Percentiles rank a stretch among this genome's conserved stretches.
These are phyloP conservation scores for Phaeodactylum tricornutum DNA, from an alignment of 108 stramenopile genomes.

Conservation along the genomic window DNA sequence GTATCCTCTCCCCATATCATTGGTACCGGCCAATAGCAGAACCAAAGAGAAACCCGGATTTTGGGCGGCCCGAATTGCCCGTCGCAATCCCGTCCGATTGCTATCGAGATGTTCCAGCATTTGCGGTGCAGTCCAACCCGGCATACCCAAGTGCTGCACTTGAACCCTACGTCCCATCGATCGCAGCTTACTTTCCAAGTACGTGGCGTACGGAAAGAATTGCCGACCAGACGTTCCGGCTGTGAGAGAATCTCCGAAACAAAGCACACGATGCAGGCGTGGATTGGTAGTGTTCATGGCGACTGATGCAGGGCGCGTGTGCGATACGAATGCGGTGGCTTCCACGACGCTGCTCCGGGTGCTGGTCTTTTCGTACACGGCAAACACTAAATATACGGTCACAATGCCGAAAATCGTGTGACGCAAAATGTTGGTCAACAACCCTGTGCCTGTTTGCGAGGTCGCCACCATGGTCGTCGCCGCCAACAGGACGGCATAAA, in stretches of 20 bases:
- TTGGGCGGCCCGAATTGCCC: conserved; percentile 17
- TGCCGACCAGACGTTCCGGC: conserved; percentile 43
- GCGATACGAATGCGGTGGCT: no score
- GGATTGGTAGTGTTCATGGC: no score
- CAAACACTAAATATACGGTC: no score
- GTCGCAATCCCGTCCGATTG: conserved; percentile 18
- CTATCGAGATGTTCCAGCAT: conserved; percentile 39
- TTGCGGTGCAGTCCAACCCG: conserved; percentile 52
- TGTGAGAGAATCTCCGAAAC: conserved; percentile 73
- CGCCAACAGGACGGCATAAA: no score
- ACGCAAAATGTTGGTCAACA: no score
- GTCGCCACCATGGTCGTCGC: no score
- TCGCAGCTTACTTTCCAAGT: conserved; percentile 39
- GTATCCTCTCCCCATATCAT: conserved; percentile 49
- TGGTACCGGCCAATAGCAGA: conserved; percentile 54
- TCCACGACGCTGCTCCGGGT: no score
- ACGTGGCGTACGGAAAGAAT: conserved; percentile 49
- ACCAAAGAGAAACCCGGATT: conserved; percentile 35
- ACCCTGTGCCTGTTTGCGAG: no score
- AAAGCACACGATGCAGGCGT: conserved; percentile 57
- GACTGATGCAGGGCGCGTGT: no score
- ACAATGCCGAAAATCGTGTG: no score
- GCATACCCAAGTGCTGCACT: conserved; percentile 48
- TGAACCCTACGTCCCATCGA: conserved; percentile 1
- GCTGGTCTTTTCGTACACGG: no score